phyloP scores from a whole-genome alignment of 345 rosid species.

The Dovyalis caffra region DNA sequence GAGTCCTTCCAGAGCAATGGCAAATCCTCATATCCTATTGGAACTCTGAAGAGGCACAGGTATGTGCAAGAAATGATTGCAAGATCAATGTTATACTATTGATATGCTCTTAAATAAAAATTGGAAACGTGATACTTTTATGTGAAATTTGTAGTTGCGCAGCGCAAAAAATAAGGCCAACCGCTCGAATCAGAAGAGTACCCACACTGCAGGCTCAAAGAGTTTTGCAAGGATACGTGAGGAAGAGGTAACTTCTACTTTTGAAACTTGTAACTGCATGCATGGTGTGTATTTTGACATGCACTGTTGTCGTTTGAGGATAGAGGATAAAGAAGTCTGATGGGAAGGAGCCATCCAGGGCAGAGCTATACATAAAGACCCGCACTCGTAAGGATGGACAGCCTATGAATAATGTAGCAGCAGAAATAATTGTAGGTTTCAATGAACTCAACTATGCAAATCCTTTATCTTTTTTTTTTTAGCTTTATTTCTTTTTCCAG shows the following conservation, averaged over 20 bases:
- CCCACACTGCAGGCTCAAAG: slow-evolving; percentile 35
- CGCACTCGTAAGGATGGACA: slow-evolving; percentile 41
- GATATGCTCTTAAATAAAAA: not conserved
- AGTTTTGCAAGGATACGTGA: slow-evolving; percentile 41
- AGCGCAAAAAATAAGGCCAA: slow-evolving; percentile 36
- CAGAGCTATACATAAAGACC: slow-evolving; percentile 40
- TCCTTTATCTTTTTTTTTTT: not conserved
- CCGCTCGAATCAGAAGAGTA: slow-evolving; percentile 20
- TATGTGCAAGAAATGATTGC: slow-evolving; percentile 6
- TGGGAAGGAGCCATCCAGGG: slow-evolving; percentile 38
- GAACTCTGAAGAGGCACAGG: slow-evolving; percentile 38
- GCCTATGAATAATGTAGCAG: slow-evolving; percentile 33
- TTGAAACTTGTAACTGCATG: slow-evolving; percentile 4
- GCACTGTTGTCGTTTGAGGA: slow-evolving; percentile 7
- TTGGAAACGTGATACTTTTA: not conserved
- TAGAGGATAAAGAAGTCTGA: slow-evolving; percentile 34
- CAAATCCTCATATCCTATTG: slow-evolving; percentile 31
- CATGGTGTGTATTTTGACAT: not conserved
- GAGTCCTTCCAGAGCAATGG: slow-evolving; percentile 44
- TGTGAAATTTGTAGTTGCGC: slow-evolving; percentile 26
- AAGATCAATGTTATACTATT: not conserved
- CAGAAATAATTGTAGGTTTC: slow-evolving; percentile 32
- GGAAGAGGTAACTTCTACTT: slow-evolving; percentile 35
- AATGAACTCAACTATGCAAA: not conserved
- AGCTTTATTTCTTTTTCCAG: not conserved